phyloP scores from a whole-genome alignment of 2,329 filamentous ascomycete species.

The Aspergillus aculeatinus region DNA sequence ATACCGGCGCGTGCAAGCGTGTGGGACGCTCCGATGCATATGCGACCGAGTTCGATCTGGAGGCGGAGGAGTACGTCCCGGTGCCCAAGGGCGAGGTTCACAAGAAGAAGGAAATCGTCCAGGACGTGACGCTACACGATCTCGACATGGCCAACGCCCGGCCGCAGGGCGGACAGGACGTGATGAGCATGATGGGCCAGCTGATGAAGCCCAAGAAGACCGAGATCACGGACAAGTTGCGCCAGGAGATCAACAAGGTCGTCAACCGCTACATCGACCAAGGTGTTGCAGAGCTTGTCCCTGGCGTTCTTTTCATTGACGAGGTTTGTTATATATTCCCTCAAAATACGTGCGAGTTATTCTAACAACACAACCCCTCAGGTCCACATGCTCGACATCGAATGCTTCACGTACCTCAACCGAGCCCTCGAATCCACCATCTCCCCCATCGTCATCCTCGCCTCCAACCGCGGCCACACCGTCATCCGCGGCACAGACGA shows the following conservation, averaged over 20 bases:
- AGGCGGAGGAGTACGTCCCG: constrained; percentile 98
- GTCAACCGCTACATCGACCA: constrained; percentile 99
- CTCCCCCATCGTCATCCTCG: constrained; percentile 94
- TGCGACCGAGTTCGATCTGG: constrained; percentile 96
- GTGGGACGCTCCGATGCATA: constrained; percentile 96
- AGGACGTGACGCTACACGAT: constrained; percentile 96
- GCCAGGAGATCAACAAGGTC: constrained; percentile 97
- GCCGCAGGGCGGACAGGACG: constrained; percentile 95
- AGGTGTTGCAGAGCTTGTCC: constrained; percentile 95
- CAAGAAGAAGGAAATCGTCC: constrained; percentile 99
- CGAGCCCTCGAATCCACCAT: constrained; percentile 93
- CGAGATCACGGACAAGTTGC: constrained; percentile 96
- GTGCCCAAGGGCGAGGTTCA: constrained; percentile 98
- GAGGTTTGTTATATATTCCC: constrained; percentile 62
- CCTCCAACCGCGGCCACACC: constrained; percentile 92
- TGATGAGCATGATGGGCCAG: constrained; percentile 99
- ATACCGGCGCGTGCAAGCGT: constrained; percentile 96
- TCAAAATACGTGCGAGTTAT: not conserved
- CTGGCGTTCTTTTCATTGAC: constrained; percentile 96
- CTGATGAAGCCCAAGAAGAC: constrained; percentile 99
- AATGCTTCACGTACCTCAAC: constrained; percentile 99
- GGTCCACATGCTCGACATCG: constrained; percentile 99
- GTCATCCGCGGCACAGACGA: constrained; percentile 82
- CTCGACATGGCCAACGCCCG: constrained; percentile 92
- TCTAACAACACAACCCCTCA: constrained; percentile 34